Conservation (phyloP, 129 eudicot genomes). For the Flaveria brownii region DNA sequence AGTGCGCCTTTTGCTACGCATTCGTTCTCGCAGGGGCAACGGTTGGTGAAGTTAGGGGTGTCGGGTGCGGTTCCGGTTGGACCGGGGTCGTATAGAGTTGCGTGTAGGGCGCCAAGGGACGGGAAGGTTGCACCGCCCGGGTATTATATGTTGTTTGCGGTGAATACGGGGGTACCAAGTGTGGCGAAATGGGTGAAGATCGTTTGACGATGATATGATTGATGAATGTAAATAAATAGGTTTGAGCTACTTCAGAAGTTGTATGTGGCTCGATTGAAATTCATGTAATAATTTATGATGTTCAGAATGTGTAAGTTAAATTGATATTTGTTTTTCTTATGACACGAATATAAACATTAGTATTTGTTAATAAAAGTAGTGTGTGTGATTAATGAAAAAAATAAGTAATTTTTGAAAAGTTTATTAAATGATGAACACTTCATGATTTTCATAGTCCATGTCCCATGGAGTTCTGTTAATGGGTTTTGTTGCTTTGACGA, state of each 20-base stretch:
- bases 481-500: too few species aligned
- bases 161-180: conserved; percentile 71
- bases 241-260: not conserved
- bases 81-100: conserved; percentile 39
- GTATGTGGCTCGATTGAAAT: not conserved
- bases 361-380: too few species aligned
- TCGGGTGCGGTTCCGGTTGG: conserved; percentile 26
- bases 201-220: not conserved
- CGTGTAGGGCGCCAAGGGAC: conserved; percentile 59
- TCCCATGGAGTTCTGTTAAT: too few species aligned
- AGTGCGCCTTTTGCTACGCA: conserved; percentile 88
- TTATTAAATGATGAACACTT: too few species aligned
- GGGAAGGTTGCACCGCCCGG: conserved; percentile 85
- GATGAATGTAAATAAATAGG: not conserved
- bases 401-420: too few species aligned
- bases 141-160: conserved; percentile 75
- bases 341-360: too few species aligned
- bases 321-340: not conserved
- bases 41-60: conserved; percentile 66
- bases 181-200: conserved; percentile 75
- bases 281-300: not conserved
- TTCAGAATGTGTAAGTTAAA: not conserved
- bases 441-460: too few species aligned
- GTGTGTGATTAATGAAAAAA: too few species aligned
- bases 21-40: conserved; percentile 82